Evolutionary conservation across 169 alveolate genomes (phyloP).

Genomic region (Plasmodium billcollinsi): DNA sequence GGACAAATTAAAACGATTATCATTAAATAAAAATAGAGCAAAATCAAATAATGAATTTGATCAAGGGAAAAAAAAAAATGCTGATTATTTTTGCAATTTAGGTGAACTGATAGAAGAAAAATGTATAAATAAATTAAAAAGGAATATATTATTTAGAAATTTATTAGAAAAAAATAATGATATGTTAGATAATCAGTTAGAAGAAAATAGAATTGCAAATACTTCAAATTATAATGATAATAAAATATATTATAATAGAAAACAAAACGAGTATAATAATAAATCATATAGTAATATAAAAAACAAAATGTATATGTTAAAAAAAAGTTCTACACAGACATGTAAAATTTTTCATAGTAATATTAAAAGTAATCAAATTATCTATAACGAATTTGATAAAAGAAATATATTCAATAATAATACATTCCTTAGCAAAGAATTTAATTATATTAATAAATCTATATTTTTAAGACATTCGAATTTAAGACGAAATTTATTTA

Average conservation of each 20-base stretch:
- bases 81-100: constrained; percentile 4
- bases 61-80: constrained; percentile 16
- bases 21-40: not conserved
- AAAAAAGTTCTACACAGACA: not conserved
- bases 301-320: constrained; percentile 13
- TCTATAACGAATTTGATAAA: constrained; percentile 1
- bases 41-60: constrained; percentile 13
- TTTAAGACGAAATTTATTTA: not conserved
- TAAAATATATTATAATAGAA: not conserved
- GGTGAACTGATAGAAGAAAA: constrained; percentile 1
- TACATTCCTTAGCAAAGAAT: not conserved
- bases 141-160: not conserved
- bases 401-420: not conserved
- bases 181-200: not conserved
- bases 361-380: no score
- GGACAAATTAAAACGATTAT: constrained; percentile 19
- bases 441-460: not conserved
- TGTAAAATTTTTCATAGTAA: not conserved
- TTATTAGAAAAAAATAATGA: constrained; percentile 32
- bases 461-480: not conserved
- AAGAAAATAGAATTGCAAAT: constrained; percentile 2
- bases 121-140: constrained; percentile 10
- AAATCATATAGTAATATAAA: not conserved
- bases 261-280: constrained; percentile 19
- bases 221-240: not conserved